Base-by-base conservation (phyloP, 768 basidiomycete genomes). In the Boletellus sp. region DNA sequence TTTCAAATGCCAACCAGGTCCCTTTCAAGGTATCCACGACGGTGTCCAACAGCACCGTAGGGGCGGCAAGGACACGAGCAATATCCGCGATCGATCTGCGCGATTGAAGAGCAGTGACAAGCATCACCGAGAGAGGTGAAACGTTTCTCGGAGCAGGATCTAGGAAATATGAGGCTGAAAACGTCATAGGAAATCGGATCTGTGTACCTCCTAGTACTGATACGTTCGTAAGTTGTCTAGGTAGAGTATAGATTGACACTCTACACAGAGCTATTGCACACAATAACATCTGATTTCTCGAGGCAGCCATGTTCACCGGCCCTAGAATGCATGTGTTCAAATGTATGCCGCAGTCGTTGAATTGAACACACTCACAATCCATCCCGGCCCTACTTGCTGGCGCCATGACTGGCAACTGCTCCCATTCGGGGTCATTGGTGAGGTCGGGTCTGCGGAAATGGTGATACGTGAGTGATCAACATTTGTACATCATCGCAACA, bases 11-110 rank as follows among this genome's bases (percentile, higher is more conserved):
- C 4, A 65, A 55, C 53, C 82, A 70, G 3, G 75, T 65, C 26
- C 75, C 74, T 53, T 66, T 73, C 33, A 90, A 55, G 10, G 75
- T 70, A 33, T 77, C 72, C 36, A 72, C 67, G 8, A 78, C 68
- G n/a, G 74, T 72, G 15, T 72, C 59, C 28, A 75, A 54, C 0
- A 78, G 56, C 6, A 72, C 63, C 2, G 73, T 62, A 16, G 75
- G 69, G 24, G 66, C 62, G 7, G 80, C 71, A 28, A 90, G 70
- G 22, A 72, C 55, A 59, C 85, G 84, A 19, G 76, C 72, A 32
- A 89, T 66, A 59, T 90, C 88, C 10, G 78, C 69, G 26, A 81
- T 70, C n/a, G 79, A 75, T 49, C 66, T 72, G 40, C 77, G 74
- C 2, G 78, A 74, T 24, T 78, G 71, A 40, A 87, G 71, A 12